Evolutionary conservation across 192 early-diverging fungal genomes (phyloP), one percentile per base, ranked within the genome.

Genomic region (Backusella mclennaniae): DNA sequence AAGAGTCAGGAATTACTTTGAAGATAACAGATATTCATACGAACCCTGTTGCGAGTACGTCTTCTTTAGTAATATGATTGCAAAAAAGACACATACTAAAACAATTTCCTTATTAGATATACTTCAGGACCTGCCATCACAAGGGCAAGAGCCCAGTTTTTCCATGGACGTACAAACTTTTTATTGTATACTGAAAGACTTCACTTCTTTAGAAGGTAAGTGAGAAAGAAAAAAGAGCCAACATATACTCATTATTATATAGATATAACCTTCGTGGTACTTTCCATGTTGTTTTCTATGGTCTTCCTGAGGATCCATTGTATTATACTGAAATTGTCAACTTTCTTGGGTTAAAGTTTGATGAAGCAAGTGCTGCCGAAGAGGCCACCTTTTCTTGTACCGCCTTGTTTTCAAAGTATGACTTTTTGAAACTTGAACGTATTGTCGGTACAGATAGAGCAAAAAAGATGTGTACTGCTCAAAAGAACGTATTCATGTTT

Each of bases 261-360:
- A 89, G 94, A 71, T 93, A 93, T 70, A 89, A 89, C 35, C 92
- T 99, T 73, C 89, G 94, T 56, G 96, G 96, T 19, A 89, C 93
- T 33, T 87, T 87, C 66, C 93, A 96, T 77, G 63, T 99, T 33
- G 85, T 97, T 31, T 99, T 98, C 67, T 99, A 99, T 79, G 90
- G 89, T 6, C 84, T 96, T 42, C 98, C 98, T 0, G 93, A 96
- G 21, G 89, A 95, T 72, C 82, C 93, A 69, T 85, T 89, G 15
- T 98, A 92, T 79, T 99, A 99, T 77, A 82, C 93, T 23, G 98
- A 99, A 84, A 74, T 99, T 75, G 79, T 98, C 67, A 96, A 98
- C 73, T 85, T 88, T 72, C 49, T 96, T 67, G 86, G 89, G 3
- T 79, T 91, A 8, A 85, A 83, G 35, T 76, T 80, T 72, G 72